These are phyloP conservation scores for Lentithecium fluviatile DNA, from an alignment of 495 filamentous ascomycete genomes.

Conservation along the genomic window DNA sequence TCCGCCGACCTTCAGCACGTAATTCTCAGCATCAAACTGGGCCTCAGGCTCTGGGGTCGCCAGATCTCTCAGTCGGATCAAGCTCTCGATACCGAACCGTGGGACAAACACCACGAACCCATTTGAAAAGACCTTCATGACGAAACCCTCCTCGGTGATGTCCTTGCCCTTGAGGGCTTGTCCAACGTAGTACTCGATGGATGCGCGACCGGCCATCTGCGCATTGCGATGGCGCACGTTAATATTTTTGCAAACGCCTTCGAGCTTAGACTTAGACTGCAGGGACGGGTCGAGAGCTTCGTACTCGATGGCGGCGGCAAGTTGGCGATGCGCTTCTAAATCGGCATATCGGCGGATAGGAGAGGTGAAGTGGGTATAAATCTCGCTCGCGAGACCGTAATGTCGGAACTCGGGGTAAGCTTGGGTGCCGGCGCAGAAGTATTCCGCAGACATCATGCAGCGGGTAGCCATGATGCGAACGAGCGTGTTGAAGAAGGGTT, in stretches of 20 bases:
- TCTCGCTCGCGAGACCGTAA: constrained; percentile 91
- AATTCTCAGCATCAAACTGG: constrained; percentile 79
- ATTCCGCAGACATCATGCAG: constrained; percentile 99
- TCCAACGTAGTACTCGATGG: constrained; percentile 94
- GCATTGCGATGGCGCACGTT: constrained; percentile 96
- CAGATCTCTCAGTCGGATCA: constrained; percentile 83
- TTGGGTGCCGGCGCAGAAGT: constrained; percentile 92
- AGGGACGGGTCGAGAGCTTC: constrained; percentile 76
- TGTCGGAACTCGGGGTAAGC: constrained; percentile 92
- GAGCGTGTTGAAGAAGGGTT: constrained; percentile 98
- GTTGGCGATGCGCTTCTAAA: constrained; percentile 87
- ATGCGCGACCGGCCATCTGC: constrained; percentile 88
- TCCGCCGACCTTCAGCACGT: constrained; percentile 62
- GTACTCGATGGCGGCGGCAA: constrained; percentile 91
- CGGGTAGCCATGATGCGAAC: constrained; percentile 94
- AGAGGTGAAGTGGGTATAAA: constrained; percentile 98
- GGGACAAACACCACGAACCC: constrained; percentile 96
- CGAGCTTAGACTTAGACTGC: constrained; percentile 74
- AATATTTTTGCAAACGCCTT: constrained; percentile 95
- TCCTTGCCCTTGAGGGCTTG: constrained; percentile 87
- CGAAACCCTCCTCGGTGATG: constrained; percentile 83
- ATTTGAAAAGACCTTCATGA: constrained; percentile 96
- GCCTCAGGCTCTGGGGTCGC: constrained; percentile 69
- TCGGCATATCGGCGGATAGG: constrained; percentile 97
- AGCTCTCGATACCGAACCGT: constrained; percentile 87